Base-by-base conservation (phyloP, 768 basidiomycete genomes). In the Mycena sanguinolenta region DNA sequence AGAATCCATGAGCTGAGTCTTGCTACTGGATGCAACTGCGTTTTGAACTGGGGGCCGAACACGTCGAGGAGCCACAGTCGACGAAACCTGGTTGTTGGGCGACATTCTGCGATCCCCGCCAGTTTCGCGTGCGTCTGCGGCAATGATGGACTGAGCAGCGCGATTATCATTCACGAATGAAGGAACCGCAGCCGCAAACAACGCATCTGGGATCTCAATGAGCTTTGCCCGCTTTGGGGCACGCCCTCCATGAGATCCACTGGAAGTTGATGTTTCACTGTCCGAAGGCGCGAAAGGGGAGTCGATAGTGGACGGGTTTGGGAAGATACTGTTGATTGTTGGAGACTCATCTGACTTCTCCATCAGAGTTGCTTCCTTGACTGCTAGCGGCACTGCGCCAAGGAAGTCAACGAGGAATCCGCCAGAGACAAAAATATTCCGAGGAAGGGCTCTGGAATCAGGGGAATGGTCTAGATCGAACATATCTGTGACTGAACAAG, bases 341-440 rank as follows among this genome's bases (percentile, higher is more conserved):
- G 28, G 30, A 25, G 52, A 55, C 42, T 64, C 54, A 2, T 62
- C 52, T 42, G 50, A 21, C n/a, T 50, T 14, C 5, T 34, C 58
- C 14, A 9, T n/a, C 39, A 28, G 34, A 30, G 38, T 10, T 17
- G 28, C 19, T 9, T 57, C 54, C 28, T 59, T 55, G 63, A 32
- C 16, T 23, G 64, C 55, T 13, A 62, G 28, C 30, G 28, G 12
- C 25, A 59, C 62, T 34, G 49, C 32, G 42, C 79, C 80, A 36
- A 80, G 80, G 39, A 87, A 86, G 58, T 85, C 85, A 17, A 83
- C 84, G 65, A 87, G 77, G 54, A 86, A 84, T 23, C 87, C 86
- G n/a, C 82, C 84, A 13, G 86, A 86, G 14, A 88, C 83, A 64
- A 88, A 87, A n/a, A 86, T 82, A 74, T 85, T 87, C 52, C 76